Evolutionary conservation across 2,329 filamentous ascomycete species (phyloP), one percentile per base, ranked within the genome.

Genomic region (Xylaria sp.): DNA sequence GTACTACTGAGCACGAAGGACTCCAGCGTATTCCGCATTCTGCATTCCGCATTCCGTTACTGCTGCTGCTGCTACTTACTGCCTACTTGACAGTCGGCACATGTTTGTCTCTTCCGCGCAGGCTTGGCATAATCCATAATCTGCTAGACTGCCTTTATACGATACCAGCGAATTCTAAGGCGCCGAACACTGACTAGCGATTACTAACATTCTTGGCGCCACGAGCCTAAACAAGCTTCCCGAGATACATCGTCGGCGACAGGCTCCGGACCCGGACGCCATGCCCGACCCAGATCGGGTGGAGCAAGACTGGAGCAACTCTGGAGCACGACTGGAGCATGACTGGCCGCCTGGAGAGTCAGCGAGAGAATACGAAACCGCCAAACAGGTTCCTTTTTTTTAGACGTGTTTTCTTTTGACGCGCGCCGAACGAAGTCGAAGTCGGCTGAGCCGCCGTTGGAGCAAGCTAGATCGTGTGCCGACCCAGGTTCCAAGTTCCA

Each of bases 211-310:
- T 46, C 37, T 52, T 50, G 55, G 54, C 35, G 56, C 54, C 55
- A 37, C 44, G 46, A 51, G 47, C 54, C 59, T 23, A 58, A 61
- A 58, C 57, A 55, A 52, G 59, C 48, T 53, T 61, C 11, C 61
- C 54, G 52, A 37, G 9, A 46, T 23, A 37, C 50, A 13, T 49
- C 44, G 49, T 34, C 49, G 23, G 51, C 49, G 49, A 48, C 49
- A 10, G 48, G 30, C 54, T 52, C 62, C 59, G 62, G 57, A 35
- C 16, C 62, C 59, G 62, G 62, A 52, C 52, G 39, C 55, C 47
- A 54, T 54, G 2, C 11, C 49, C 23, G 42, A 52, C 57, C 57
- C 51, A 62, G 53, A 52, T 59, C 60, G 57, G 60, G 56, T 54
- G 56, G 53, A 42, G n/a, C 50, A 10, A 37, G 35, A 37, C 5